A percentile compares a stretch with the other conserved stretches of the same genome.
These are phyloP conservation scores for Globisporangium rhizosaccharum DNA, from an alignment of 352 stramenopile species.

Conservation along the genomic window DNA sequence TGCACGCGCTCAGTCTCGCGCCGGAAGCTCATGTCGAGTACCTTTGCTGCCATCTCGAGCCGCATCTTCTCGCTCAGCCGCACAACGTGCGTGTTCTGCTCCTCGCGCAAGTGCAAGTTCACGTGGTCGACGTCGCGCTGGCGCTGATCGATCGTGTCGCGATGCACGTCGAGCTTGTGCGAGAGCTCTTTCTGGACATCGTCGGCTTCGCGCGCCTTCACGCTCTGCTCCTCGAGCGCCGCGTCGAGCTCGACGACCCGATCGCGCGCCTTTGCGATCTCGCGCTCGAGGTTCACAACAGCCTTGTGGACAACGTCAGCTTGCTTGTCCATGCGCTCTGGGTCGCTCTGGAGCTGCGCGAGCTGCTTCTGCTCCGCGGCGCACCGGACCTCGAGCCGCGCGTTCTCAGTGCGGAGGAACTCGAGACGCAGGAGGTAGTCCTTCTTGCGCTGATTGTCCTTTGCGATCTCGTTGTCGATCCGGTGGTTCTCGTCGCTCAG, in stretches of 20 bases:
- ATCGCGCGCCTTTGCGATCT: constrained; percentile 49
- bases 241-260: constrained; percentile 31
- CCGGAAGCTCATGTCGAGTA: constrained; percentile 38
- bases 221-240: constrained; percentile 30
- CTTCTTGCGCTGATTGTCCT: constrained; percentile 57
- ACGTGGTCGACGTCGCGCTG: constrained; percentile 90
- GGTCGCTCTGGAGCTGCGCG: constrained; percentile 62
- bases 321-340: constrained; percentile 82
- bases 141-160: constrained; percentile 87
- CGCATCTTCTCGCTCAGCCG: constrained; percentile 64
- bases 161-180: constrained; percentile 87
- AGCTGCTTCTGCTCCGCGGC: constrained; percentile 54
- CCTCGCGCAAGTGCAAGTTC: constrained; percentile 78
- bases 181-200: constrained; percentile 72
- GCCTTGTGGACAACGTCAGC: constrained; percentile 83
- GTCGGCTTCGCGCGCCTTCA: constrained; percentile 67
- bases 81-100: constrained; percentile 78
- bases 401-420: constrained; percentile 60
- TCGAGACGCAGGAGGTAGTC: constrained; percentile 59
- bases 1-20: constrained; percentile 61
- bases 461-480: constrained; percentile 62
- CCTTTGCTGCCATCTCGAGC: constrained; percentile 58
- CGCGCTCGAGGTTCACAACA: constrained; percentile 55
- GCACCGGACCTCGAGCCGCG: constrained; percentile 37
- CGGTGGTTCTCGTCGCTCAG: constrained; percentile 67